Base-by-base conservation (phyloP, 495 filamentous ascomycete species). In the Neurospora hispaniola region DNA sequence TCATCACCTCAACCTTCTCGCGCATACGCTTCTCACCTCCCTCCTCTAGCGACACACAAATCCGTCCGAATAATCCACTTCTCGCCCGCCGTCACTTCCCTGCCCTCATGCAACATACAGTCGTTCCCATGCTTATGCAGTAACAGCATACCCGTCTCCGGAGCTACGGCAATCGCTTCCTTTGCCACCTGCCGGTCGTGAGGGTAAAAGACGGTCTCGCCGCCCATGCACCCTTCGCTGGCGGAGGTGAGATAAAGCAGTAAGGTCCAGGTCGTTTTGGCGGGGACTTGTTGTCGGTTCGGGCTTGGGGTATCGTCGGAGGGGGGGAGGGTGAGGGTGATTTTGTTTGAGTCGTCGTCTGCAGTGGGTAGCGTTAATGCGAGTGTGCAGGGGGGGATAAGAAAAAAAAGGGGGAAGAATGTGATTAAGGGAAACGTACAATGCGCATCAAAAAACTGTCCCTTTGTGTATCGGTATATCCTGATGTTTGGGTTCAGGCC, bases 1-100 rank as follows among this genome's bases (percentile, higher is more conserved):
- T 10, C 40, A 11, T 41, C 9, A 41, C 40, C 35, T 38, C 35
- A 41, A 9, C 8, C 9, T 9, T 41, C 9, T 41, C 40, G 40
- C 40, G 9, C 40, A 41, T 41, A 10, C 1, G 10, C 35, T 38
- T 41, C 40, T 41, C 9, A 41, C 40, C 40, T 41, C 1, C 27
- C 70, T 11, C 27, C 31, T 5, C 35, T 66, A 16, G 14, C 54
- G 16, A 97, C 89, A 76, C 94, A 94, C 71, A 97, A 81, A 85
- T 97, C 95, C 70, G 91, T 97, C 71, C 95, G 84, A 70, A 98
- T 86, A 70, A 98, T 90, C 94, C 94, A 98, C 79, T 97, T 98
- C 80, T 97, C 94, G 16, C 94, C 95, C 54, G 86, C 84, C 0
- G 79, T 87, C 0, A 97, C 94, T 76, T 96, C 88, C 73, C 85